A percentile compares a stretch with the other conserved stretches of the same genome.
Conservation (phyloP, 73 alveolate species). For the Paramecium pentaurelia region DNA sequence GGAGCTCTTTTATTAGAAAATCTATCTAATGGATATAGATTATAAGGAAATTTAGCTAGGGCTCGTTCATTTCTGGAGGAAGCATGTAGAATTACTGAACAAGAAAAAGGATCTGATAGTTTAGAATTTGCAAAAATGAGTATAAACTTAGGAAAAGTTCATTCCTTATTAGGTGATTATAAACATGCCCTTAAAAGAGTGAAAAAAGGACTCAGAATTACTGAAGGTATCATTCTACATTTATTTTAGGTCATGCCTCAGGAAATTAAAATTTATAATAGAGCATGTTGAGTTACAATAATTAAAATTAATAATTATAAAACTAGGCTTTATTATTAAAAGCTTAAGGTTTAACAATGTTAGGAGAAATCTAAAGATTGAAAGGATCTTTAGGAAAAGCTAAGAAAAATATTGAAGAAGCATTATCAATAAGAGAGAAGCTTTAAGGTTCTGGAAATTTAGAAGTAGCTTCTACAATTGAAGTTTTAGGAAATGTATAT, state of each 20-base stretch:
- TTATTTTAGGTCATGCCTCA: neutral
- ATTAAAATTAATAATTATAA: neutral
- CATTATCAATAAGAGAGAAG: constrained; percentile 44
- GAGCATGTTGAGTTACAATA: neutral
- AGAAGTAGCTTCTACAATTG: constrained; percentile 56
- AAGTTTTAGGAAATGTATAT: constrained; percentile 54
- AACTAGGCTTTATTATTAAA: constrained; percentile 25
- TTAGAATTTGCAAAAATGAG: constrained; percentile 52
- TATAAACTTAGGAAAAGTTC: constrained; percentile 52
- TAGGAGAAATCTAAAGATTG: constrained; percentile 55
- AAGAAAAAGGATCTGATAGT: constrained; percentile 40
- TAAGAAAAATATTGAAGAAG: constrained; percentile 47
- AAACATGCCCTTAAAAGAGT: constrained; percentile 56
- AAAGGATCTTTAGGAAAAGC: constrained; percentile 55
- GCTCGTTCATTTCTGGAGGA: constrained; percentile 58
- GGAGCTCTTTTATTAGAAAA: constrained; percentile 51
- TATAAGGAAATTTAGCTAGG: constrained; percentile 38
- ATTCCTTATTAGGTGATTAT: constrained; percentile 52
- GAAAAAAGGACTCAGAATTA: constrained; percentile 51
- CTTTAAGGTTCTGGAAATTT: constrained; percentile 55
- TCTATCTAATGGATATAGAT: constrained; percentile 49
- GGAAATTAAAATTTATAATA: neutral
- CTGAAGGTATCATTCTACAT: constrained; percentile 31
- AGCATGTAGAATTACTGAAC: constrained; percentile 48
- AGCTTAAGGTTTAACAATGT: constrained; percentile 40